Evolutionary conservation across 2,329 filamentous ascomycete species (phyloP), one percentile per base, ranked within the genome.

Genomic region (Mycosphaerella arachidis): DNA sequence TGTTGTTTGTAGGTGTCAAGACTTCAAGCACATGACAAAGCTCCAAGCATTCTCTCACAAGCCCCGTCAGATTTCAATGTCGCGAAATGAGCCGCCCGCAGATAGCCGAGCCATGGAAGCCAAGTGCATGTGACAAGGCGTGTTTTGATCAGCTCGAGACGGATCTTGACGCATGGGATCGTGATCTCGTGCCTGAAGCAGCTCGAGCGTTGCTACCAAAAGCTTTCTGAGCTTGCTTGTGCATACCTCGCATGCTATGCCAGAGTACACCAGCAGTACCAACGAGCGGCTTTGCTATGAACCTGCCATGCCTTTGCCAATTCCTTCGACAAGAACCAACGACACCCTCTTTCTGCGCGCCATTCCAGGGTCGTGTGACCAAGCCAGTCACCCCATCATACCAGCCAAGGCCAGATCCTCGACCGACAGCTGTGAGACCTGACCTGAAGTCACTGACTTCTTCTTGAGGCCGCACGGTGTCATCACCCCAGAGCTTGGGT

Each of bases 401-500:
- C 45, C 92, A 75, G 0, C 90, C 89, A 59, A 85, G 83, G 0
- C 86, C 87, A 60, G 93, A 87, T 70, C 91, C 89, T 74, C 81
- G 72, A 12, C 66, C 66, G 45, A 91, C 92, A 48, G 91, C 86
- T 63, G 82, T 86, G 30, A 96, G 75, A 0, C 92, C 92, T 63
- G 87, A 90, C 55, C 85, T 82, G 53, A 96, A 78, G 55, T 87
- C 88, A 0, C 89, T 92, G 4, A 96, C 89, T 66, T 90, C 91
- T 59, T 91, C 88, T 0, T 84, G 78, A n/a, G 88, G 87, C 8
- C 90, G 83, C 0, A 96, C 86, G 1, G 87, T 92, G 1, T 90
- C 86, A 68, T 95, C 92, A 43, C 92, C 89, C 70, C 96, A 96
- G 1, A 96, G 78, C 66, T 85, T 87, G 0, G 92, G 92, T 5